A percentile compares a stretch with the other conserved stretches of the same genome.
These are phyloP conservation scores for Prunus yedoensis DNA, from an alignment of 331 rosid species.

Conservation along the genomic window DNA sequence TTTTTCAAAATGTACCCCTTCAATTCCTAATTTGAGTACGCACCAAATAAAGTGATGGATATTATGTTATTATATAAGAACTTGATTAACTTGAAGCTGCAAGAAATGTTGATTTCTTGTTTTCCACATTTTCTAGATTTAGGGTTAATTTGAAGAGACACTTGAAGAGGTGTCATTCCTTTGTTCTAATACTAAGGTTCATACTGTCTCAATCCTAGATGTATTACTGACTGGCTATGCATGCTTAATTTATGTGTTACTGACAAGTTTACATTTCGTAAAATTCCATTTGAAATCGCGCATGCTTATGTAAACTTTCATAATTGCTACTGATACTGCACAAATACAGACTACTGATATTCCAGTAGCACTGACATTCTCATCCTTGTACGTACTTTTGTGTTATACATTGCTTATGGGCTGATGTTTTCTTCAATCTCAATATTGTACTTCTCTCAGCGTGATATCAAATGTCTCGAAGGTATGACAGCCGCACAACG, in stretches of 20 bases:
- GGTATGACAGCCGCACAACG: constrained; percentile 81
- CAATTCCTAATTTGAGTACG: neutral
- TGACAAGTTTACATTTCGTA: neutral
- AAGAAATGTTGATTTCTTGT: neutral
- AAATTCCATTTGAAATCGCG: neutral
- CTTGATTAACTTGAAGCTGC: neutral
- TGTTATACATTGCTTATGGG: neutral
- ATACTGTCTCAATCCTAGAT: too few species aligned
- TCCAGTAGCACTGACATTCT: neutral
- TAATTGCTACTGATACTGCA: neutral
- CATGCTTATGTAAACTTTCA: neutral
- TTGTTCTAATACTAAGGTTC: neutral
- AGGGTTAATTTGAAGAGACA: neutral
- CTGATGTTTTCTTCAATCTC: neutral
- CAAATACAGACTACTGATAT: neutral
- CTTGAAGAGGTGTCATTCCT: neutral
- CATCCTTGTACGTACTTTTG: neutral
- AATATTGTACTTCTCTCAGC: neutral
- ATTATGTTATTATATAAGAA: neutral
- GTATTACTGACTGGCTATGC: too few species aligned
- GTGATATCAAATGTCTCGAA: constrained; percentile 55
- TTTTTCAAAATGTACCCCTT: neutral
- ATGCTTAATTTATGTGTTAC: neutral
- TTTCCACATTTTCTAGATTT: neutral
- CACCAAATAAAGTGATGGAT: neutral